Evolutionary conservation across 352 stramenopile genomes (phyloP).

Genomic region (Phytopythium delawarense): DNA sequence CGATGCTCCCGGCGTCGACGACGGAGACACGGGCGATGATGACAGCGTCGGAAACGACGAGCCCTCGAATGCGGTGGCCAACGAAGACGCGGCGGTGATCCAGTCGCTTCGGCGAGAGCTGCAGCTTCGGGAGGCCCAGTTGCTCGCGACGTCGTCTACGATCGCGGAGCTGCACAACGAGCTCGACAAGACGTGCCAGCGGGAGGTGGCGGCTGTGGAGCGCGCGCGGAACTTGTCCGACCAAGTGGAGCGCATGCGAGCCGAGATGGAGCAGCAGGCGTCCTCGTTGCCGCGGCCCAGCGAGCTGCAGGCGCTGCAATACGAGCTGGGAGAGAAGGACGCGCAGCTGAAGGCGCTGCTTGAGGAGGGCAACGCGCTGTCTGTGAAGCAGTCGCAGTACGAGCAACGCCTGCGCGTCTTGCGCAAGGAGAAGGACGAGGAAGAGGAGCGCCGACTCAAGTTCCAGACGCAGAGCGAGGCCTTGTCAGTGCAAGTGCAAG

Average conservation of each 20-base stretch:
- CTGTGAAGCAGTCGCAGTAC: conserved; percentile 71
- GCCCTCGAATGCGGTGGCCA: background rate
- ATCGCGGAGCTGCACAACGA: conserved; percentile 75
- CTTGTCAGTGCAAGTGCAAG: conserved; percentile 38
- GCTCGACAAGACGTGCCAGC: conserved; percentile 66
- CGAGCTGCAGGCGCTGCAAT: conserved; percentile 55
- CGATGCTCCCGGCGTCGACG: too few relatives aligned
- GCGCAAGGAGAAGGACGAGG: conserved; percentile 76
- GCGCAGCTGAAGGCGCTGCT: conserved; percentile 60
- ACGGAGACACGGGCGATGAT: background rate
- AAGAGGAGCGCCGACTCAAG: conserved; percentile 55
- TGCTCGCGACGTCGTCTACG: conserved; percentile 53
- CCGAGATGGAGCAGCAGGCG: conserved; percentile 47
- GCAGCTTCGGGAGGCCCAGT: conserved; percentile 50
- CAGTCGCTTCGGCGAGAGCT: conserved; percentile 34
- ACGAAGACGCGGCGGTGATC: conserved; percentile 12
- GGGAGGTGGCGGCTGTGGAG: conserved; percentile 60
- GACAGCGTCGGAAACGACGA: background rate
- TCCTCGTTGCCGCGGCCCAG: background rate
- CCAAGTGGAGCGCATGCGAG: conserved; percentile 57
- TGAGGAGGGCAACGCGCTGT: conserved; percentile 72
- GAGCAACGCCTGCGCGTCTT: conserved; percentile 64
- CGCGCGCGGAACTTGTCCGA: conserved; percentile 54
- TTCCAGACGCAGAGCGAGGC: conserved; percentile 51
- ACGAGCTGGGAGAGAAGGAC: conserved; percentile 69